These are phyloP conservation scores for Wickerhamomyces tratensis DNA, from an alignment of 805 yeast genomes.

Conservation along the genomic window DNA sequence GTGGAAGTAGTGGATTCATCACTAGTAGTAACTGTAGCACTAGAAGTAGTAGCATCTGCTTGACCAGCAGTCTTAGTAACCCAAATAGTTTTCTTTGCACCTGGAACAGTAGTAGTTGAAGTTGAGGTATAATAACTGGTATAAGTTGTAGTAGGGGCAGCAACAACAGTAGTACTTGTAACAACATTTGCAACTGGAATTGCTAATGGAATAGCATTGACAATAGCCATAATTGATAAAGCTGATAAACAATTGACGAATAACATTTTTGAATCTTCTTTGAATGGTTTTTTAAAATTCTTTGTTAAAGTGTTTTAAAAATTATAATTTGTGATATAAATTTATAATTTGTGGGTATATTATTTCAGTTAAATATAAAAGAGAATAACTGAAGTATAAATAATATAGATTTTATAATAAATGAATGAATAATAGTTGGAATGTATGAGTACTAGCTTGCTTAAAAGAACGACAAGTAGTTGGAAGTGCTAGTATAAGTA, in stretches of 20 bases:
- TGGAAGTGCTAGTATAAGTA: slow-evolving; percentile 2
- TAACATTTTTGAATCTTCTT: slow-evolving; percentile 9
- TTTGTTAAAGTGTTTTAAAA: not conserved
- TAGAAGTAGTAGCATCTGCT: slow-evolving; percentile 1
- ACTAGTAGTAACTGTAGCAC: slow-evolving; percentile 1
- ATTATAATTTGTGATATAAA: no score
- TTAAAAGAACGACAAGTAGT: slow-evolving; percentile 12
- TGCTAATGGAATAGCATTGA: slow-evolving; percentile 13
- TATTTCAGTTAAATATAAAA: not conserved
- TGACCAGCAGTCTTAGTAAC: slow-evolving; percentile 15
- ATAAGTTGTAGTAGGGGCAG: slow-evolving; percentile 3
- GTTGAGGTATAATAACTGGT: slow-evolving; percentile 14
- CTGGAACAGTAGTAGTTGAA: slow-evolving; percentile 13
- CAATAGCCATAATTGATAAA: slow-evolving; percentile 11
- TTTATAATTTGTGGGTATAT: no score
- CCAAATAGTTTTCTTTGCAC: slow-evolving; percentile 14
- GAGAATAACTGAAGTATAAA: not conserved
- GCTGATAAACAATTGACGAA: slow-evolving; percentile 14
- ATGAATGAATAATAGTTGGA: slow-evolving; percentile 13
- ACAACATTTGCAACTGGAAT: slow-evolving; percentile 8
- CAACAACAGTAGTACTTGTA: slow-evolving; percentile 8
- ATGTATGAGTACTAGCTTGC: slow-evolving; percentile 7
- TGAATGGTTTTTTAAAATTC: not conserved
- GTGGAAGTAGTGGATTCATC: slow-evolving; percentile 2
- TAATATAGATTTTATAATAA: not conserved